Evolutionary conservation across 1,139 yeast genomes (phyloP).

Genomic region (Pichia sp.): DNA sequence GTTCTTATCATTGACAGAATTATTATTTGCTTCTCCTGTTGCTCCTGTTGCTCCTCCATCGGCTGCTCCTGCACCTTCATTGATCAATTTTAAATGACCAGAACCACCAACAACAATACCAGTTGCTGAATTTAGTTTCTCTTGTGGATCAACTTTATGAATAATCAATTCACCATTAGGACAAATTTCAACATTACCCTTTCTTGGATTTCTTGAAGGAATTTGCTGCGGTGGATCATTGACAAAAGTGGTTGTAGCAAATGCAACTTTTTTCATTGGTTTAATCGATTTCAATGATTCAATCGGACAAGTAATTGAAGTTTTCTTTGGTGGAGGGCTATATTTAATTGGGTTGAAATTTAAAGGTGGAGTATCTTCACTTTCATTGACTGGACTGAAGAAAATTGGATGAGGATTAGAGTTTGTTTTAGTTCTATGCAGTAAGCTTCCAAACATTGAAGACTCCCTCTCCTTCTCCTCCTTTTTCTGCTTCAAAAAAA

Average conservation of each 20-base stretch:
- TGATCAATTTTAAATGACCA: slow-evolving; percentile 45
- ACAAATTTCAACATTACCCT: slow-evolving; percentile 68
- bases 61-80: slow-evolving; percentile 9
- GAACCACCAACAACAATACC: slow-evolving; percentile 79
- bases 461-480: slow-evolving; percentile 16
- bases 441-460: slow-evolving; percentile 24
- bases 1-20: slow-evolving; percentile 4
- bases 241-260: slow-evolving; percentile 63
- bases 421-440: slow-evolving; percentile 24
- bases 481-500: slow-evolving; percentile 15
- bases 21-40: not conserved
- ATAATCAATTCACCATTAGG: slow-evolving; percentile 53
- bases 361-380: slow-evolving; percentile 21
- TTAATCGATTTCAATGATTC: slow-evolving; percentile 31
- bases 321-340: slow-evolving; percentile 25
- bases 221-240: slow-evolving; percentile 95
- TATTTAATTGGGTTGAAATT: slow-evolving; percentile 17
- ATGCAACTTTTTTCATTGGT: slow-evolving; percentile 60
- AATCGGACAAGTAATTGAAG: slow-evolving; percentile 24
- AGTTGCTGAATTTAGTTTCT: slow-evolving; percentile 43
- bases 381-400: slow-evolving; percentile 19
- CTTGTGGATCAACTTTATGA: slow-evolving; percentile 58
- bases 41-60: too few relatives aligned
- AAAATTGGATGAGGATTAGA: slow-evolving; percentile 13
- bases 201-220: slow-evolving; percentile 77